Percentiles rank a stretch among this genome's conserved stretches.
Conservation (phyloP, 805 yeast genomes). For the Yamadazyma philogaea region DNA sequence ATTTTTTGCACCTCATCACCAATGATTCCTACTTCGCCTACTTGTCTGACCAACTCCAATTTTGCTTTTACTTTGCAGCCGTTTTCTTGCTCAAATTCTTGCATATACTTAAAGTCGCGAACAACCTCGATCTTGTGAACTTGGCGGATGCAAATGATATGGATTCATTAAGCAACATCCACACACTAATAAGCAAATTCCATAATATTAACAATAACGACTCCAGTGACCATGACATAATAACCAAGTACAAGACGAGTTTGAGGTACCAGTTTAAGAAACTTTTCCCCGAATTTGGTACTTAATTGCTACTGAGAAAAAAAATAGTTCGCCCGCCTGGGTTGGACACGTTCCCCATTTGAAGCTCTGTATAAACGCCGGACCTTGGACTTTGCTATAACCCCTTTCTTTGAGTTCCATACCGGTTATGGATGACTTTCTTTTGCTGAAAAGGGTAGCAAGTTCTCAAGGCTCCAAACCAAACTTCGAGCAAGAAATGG, state of each 20-base stretch:
- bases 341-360: background rate
- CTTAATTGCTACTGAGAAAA: slow-evolving; percentile 1
- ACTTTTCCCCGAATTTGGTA: slow-evolving; percentile 10
- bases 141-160: slow-evolving; percentile 11
- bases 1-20: slow-evolving; percentile 37
- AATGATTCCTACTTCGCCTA: slow-evolving; percentile 61
- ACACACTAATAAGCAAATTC: slow-evolving; percentile 25
- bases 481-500: background rate
- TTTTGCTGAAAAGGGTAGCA: background rate
- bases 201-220: slow-evolving; percentile 27
- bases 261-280: slow-evolving; percentile 12
- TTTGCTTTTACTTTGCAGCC: slow-evolving; percentile 45
- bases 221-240: slow-evolving; percentile 26
- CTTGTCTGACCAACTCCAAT: slow-evolving; percentile 68
- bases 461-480: slow-evolving; percentile 1
- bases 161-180: slow-evolving; percentile 15
- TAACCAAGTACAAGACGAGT: slow-evolving; percentile 28
- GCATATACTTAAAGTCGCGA: slow-evolving; percentile 8
- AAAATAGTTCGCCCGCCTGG: background rate
- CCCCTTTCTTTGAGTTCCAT: background rate
- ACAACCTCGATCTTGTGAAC: slow-evolving; percentile 7
- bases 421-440: background rate
- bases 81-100: slow-evolving; percentile 32
- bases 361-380: background rate
- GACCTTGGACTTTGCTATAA: background rate